These are phyloP conservation scores for Anthracocystis walkeri DNA, from an alignment of 1,284 basidiomycete species.

Conservation along the genomic window DNA sequence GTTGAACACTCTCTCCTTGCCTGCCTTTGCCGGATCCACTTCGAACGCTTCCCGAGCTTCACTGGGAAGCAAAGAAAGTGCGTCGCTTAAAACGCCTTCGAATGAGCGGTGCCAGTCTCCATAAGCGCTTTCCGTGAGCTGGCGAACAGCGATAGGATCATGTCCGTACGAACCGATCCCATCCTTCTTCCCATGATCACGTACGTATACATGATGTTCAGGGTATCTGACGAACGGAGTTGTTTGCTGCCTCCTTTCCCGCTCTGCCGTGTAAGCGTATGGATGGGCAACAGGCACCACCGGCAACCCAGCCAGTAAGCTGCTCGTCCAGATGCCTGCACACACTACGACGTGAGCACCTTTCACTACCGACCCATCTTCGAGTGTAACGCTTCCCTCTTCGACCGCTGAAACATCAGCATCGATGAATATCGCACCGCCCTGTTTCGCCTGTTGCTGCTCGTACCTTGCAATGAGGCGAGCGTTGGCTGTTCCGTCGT, in stretches of 20 bases:
- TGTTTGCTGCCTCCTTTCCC: not conserved
- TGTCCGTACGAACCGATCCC: constrained; percentile 18
- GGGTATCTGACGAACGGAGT: constrained; percentile 22
- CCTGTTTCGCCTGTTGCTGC: not conserved
- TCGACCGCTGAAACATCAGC: constrained; percentile 6
- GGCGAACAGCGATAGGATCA: constrained; percentile 18
- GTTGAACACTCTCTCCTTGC: constrained; percentile 7
- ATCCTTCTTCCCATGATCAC: constrained; percentile 16
- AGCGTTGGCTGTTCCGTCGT: constrained; percentile 12
- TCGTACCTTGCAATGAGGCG: constrained; percentile 18
- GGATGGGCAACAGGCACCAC: constrained; percentile 20
- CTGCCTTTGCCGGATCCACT: not conserved
- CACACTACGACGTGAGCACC: constrained; percentile 14
- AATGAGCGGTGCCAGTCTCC: constrained; percentile 11
- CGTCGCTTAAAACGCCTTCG: constrained; percentile 2
- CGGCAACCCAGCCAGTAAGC: not conserved
- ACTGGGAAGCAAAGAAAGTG: constrained; percentile 1
- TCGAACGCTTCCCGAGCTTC: not conserved
- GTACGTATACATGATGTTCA: constrained; percentile 15
- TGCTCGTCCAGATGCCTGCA: constrained; percentile 16
- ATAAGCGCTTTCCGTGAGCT: constrained; percentile 7
- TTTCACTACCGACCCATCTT: not conserved
- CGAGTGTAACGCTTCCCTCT: not conserved
- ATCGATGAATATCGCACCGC: constrained; percentile 5
- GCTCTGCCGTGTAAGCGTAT: constrained; percentile 12